phyloP scores from a whole-genome alignment of 768 basidiomycete species.

The Myochromella boudieri region DNA sequence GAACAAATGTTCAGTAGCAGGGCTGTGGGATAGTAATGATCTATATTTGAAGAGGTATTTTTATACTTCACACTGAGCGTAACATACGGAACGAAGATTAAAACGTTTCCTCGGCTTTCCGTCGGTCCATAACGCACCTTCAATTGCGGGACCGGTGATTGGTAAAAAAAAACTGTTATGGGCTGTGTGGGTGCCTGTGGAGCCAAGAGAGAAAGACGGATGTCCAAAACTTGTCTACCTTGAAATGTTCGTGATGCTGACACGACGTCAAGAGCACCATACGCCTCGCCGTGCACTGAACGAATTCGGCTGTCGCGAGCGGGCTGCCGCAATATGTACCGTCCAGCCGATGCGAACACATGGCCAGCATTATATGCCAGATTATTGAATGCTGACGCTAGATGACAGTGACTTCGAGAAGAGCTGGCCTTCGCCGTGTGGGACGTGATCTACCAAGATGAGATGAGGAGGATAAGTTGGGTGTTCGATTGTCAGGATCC shows the following conservation, averaged over 20 bases:
- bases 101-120: conserved; percentile 4
- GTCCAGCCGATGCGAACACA: neutral
- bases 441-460: neutral
- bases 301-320: neutral
- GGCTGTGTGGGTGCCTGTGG: conserved; percentile 5
- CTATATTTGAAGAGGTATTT: conserved; percentile 1
- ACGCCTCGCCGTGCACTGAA: neutral
- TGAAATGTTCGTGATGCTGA: neutral
- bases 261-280: conserved; percentile 6
- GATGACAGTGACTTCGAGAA: neutral
- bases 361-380: neutral
- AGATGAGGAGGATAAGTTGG: neutral
- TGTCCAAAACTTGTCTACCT: neutral
- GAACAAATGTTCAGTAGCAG: neutral
- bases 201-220: neutral
- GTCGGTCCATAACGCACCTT: neutral
- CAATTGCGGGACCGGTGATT: conserved; percentile 13
- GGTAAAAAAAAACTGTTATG: neutral
- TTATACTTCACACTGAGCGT: neutral
- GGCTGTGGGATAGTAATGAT: conserved; percentile 3
- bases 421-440: neutral
- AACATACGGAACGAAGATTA: conserved; percentile 1
- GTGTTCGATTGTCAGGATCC: neutral
- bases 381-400: neutral
- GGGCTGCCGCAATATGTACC: neutral